phyloP scores from a whole-genome alignment of 805 yeast species.

The Ogataea ramenticola region DNA sequence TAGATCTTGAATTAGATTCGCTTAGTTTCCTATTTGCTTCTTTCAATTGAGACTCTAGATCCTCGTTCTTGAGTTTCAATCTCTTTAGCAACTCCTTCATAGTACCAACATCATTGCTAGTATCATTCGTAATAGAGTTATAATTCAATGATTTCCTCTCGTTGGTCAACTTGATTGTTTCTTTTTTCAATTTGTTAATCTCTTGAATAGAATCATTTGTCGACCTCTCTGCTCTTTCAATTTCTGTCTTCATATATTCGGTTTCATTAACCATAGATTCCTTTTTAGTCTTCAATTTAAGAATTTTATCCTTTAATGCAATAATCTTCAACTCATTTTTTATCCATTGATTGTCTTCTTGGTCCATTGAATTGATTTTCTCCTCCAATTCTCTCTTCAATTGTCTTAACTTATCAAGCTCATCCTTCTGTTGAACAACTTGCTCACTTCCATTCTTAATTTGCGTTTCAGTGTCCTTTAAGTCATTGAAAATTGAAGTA shows the following conservation, averaged over 20 bases:
- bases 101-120: conserved; percentile 1
- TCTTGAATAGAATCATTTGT: conserved; percentile 34
- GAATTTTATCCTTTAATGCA: conserved; percentile 39
- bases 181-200: conserved; percentile 11
- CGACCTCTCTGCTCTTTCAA: conserved; percentile 43
- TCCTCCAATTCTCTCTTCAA: conserved; percentile 22
- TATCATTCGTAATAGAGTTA: conserved; percentile 1
- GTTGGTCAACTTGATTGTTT: not conserved
- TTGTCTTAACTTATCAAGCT: conserved; percentile 20
- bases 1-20: conserved; percentile 12
- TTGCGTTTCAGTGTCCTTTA: conserved; percentile 29
- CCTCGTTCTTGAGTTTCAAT: conserved; percentile 5
- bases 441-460: conserved; percentile 21
- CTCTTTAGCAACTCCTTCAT: conserved; percentile 2
- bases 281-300: conserved; percentile 33
- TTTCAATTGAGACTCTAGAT: conserved; percentile 8
- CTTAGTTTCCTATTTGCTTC: conserved; percentile 11
- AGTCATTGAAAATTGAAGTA: conserved; percentile 37
- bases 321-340: conserved; percentile 34
- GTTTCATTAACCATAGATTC: conserved; percentile 49
- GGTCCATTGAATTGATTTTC: conserved; percentile 5
- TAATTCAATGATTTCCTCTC: not conserved
- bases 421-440: conserved; percentile 12
- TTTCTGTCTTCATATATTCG: conserved; percentile 56
- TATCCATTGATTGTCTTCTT: conserved; percentile 16